Conservation (phyloP, 345 rosid species). For the Erodium maritimum region DNA sequence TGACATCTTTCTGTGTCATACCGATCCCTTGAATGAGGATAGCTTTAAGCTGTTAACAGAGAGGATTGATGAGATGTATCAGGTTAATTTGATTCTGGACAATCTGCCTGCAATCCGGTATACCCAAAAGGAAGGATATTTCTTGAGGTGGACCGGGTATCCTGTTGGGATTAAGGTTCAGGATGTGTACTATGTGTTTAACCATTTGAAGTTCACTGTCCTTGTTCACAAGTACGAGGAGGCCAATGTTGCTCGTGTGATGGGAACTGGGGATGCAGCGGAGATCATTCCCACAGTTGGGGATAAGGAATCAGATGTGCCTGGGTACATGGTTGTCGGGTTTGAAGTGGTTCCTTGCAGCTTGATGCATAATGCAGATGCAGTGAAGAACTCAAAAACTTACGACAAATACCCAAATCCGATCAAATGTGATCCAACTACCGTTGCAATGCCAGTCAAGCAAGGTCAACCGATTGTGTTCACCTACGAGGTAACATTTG, state of each 20-base stretch:
- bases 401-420: conserved; percentile 35
- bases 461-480: conserved; percentile 50
- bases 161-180: conserved; percentile 70
- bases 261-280: conserved; percentile 87
- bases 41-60: conserved; percentile 51
- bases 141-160: conserved; percentile 77
- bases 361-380: conserved; percentile 29
- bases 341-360: conserved; percentile 66
- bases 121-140: conserved; percentile 44
- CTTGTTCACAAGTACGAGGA: conserved; percentile 84
- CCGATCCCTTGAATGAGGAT: conserved; percentile 42
- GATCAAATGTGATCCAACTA: conserved; percentile 48
- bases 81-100: conserved; percentile 73
- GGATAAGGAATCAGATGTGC: conserved; percentile 25
- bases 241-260: conserved; percentile 54
- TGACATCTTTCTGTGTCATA: conserved; percentile 48
- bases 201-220: conserved; percentile 78
- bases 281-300: conserved; percentile 49
- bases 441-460: conserved; percentile 47
- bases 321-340: conserved; percentile 63
- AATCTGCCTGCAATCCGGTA: conserved; percentile 74
- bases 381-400: conserved; percentile 34
- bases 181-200: conserved; percentile 60
- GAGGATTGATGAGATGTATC: conserved; percentile 85
- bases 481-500: conserved; percentile 54